Evolutionary conservation across 202 grass and related monocot species (phyloP).

Genomic region (Setaria viridis): DNA sequence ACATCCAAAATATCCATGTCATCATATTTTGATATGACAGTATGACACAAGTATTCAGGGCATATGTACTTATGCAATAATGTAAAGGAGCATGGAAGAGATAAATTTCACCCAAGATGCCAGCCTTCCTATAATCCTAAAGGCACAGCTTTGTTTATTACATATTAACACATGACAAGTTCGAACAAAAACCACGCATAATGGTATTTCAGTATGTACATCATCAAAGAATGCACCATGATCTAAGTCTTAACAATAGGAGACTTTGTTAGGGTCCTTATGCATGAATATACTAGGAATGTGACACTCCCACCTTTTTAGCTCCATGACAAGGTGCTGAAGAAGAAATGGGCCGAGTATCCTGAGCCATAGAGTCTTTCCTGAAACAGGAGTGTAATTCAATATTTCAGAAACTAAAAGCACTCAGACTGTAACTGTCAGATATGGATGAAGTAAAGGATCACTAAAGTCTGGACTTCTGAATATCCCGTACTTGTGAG

Average conservation of each 20-base stretch:
- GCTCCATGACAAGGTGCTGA: constrained; percentile 41
- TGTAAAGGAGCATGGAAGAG: background rate
- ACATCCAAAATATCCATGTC: background rate
- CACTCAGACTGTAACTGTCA: background rate
- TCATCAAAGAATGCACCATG: background rate
- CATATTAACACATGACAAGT: background rate
- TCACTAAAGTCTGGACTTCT: background rate
- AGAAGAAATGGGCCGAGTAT: constrained; percentile 38
- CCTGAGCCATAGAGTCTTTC: background rate
- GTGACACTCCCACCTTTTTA: constrained; percentile 36
- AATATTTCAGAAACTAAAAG: constrained; percentile 19
- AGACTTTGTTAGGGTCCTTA: background rate
- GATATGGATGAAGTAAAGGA: background rate
- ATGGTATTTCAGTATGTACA: background rate
- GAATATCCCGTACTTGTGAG: background rate
- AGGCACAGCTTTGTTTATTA: background rate
- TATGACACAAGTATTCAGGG: background rate
- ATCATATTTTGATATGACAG: background rate
- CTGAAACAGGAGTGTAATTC: background rate
- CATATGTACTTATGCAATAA: background rate
- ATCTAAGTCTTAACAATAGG: background rate
- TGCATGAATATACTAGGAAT: background rate
- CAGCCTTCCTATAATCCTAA: background rate
- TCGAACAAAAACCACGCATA: background rate
- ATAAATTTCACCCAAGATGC: background rate